A percentile compares a stretch with the other conserved stretches of the same genome.
Conservation (phyloP, 495 filamentous ascomycete genomes). For the Baudoinia panamericana region DNA sequence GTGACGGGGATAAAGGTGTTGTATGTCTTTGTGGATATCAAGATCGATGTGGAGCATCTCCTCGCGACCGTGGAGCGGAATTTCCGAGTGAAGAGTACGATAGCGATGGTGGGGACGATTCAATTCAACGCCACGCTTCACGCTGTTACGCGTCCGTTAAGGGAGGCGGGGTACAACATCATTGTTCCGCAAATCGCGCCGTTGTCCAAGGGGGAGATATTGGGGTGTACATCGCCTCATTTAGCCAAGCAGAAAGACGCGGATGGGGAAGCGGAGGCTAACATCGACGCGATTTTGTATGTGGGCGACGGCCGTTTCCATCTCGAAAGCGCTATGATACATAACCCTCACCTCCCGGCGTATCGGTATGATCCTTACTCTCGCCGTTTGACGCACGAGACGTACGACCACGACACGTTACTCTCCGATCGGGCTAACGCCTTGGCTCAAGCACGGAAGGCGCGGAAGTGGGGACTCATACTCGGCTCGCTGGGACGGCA, state of each 20-base stretch:
- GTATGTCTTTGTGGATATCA: slow-evolving; percentile 97
- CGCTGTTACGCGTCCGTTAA: slow-evolving; percentile 57
- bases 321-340: slow-evolving; percentile 96
- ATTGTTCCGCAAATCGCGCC: slow-evolving; percentile 88
- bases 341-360: slow-evolving; percentile 77
- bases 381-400: slow-evolving; percentile 75
- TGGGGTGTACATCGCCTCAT: slow-evolving; percentile 85
- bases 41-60: slow-evolving; percentile 80
- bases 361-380: slow-evolving; percentile 98
- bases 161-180: slow-evolving; percentile 67
- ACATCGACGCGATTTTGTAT: slow-evolving; percentile 80
- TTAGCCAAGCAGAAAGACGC: slow-evolving; percentile 38
- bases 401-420: slow-evolving; percentile 82
- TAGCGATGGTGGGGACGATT: slow-evolving; percentile 92
- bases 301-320: slow-evolving; percentile 95
- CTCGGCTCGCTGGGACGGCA: slow-evolving; percentile 84
- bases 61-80: slow-evolving; percentile 79
- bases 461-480: slow-evolving; percentile 86
- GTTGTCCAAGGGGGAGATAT: slow-evolving; percentile 81
- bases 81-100: slow-evolving; percentile 66
- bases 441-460: slow-evolving; percentile 56
- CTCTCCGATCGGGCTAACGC: slow-evolving; percentile 65
- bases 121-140: slow-evolving; percentile 98
- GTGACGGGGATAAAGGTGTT: slow-evolving; percentile 90
- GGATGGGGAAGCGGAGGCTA: no score